Conservation (phyloP, 1,284 basidiomycete species). For the Ceratobasidium sp. region DNA sequence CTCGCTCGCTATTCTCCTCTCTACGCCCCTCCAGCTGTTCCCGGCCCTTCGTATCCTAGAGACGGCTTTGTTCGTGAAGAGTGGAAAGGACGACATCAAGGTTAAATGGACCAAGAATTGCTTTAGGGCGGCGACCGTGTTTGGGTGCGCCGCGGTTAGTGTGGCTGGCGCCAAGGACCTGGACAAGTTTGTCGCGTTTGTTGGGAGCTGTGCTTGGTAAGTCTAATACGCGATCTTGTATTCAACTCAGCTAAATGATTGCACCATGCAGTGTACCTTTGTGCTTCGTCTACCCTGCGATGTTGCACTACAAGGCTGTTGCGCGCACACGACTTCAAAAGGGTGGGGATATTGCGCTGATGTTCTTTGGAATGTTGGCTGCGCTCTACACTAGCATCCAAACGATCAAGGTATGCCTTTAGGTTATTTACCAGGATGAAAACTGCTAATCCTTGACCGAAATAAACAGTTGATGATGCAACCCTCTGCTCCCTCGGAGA, state of each 20-base stretch:
- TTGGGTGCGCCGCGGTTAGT: conserved; percentile 80
- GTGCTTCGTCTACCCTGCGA: conserved; percentile 93
- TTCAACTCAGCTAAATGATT: conserved; percentile 29
- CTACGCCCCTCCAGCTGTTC: conserved; percentile 96
- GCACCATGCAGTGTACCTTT: conserved; percentile 79
- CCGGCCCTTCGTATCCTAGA: conserved; percentile 97
- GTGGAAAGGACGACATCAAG: conserved; percentile 78
- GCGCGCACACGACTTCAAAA: conserved; percentile 81
- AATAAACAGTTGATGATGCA: conserved; percentile 59
- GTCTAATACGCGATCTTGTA: conserved; percentile 55
- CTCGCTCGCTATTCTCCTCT: conserved; percentile 93
- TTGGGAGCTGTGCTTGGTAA: conserved; percentile 95
- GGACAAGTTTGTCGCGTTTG: conserved; percentile 96
- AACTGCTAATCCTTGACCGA: conserved; percentile 13
- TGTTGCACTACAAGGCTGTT: conserved; percentile 92
- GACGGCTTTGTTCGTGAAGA: conserved; percentile 90
- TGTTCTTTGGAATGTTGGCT: conserved; percentile 87
- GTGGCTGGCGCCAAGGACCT: conserved; percentile 90
- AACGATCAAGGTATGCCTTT: conserved; percentile 72
- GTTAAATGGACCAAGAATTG: conserved; percentile 95
- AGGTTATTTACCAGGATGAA: neutral
- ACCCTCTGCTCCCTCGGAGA: conserved; percentile 47
- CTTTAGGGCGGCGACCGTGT: conserved; percentile 84
- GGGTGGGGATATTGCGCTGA: conserved; percentile 79
- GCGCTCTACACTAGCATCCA: conserved; percentile 86